These are phyloP conservation scores for Lonicera japonica DNA, from an alignment of 129 eudicot species.

Conservation along the genomic window DNA sequence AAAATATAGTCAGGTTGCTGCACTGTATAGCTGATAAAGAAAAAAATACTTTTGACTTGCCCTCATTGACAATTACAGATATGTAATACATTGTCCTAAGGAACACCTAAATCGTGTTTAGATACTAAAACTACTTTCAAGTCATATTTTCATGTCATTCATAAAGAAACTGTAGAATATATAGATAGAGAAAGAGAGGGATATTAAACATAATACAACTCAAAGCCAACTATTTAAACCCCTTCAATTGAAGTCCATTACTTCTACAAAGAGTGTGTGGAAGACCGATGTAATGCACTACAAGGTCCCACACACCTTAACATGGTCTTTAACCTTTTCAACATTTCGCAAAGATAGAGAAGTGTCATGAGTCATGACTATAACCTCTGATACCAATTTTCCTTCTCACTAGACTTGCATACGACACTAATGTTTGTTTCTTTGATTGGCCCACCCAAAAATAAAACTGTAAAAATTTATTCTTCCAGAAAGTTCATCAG, in stretches of 20 bases:
- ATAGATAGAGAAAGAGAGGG: too few relatives aligned
- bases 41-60: too few relatives aligned
- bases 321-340: neutral
- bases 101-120: neutral
- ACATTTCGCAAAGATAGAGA: neutral
- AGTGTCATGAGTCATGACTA: neutral
- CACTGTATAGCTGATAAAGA: too few relatives aligned
- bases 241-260: neutral
- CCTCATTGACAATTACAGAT: too few relatives aligned
- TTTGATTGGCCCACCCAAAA: neutral
- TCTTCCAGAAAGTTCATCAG: too few relatives aligned
- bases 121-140: neutral
- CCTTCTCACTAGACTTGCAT: neutral
- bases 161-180: neutral
- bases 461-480: too few relatives aligned
- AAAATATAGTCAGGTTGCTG: too few relatives aligned
- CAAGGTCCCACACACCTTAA: neutral
- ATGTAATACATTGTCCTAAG: too few relatives aligned
- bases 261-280: neutral
- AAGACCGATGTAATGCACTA: neutral
- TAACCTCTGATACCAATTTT: neutral
- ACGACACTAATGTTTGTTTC: neutral
- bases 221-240: neutral
- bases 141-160: neutral
- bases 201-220: neutral